Evolutionary conservation across 805 yeast genomes (phyloP), one percentile per base, ranked within the genome.

Genomic region (Zygotorulaspora florentina): DNA sequence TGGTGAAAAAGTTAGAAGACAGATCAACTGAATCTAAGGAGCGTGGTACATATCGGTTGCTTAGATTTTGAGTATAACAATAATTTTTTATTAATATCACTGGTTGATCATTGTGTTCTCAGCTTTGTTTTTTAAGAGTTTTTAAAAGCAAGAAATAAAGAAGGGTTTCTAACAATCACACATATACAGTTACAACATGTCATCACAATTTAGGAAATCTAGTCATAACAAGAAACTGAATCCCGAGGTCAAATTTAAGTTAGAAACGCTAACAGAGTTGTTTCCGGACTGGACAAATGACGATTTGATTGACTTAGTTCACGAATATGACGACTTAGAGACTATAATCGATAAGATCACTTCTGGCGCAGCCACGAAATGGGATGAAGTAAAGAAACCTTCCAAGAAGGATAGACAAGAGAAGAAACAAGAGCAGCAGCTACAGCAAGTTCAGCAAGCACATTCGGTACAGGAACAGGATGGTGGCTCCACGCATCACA

Each of bases 251-350:
- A 64, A 64, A 47, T 57, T 57, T 44, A 71, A 76, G 63, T 71
- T 79, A 48, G 68, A 68, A 43, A 79, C 85, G 30, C 77, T 91
- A 56, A 67, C 75, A 41, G 98, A 91, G 68, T 75, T 93, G 73
- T 90, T 93, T 71, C 96, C 97, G 36, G 96, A 87, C 63, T 93
- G 99, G 99, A 77, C 86, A 39, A 73, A 76, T 44, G 95, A 86
- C 25, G 99, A 93, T 64, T 79, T 93, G 62, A 69, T 74, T 38
- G 79, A 83, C 43, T 80, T 88, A 48, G 80, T 90, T 56, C 73
- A 74, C 47, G 98, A 93, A 68, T 78, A 83, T 52, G 74, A 81
- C 52, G 89, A 85, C 62, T 73, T 89, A 55, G 95, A 85, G 62
- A 75, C 78, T 36, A 87, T 93, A 53, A 83, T 87, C 53, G 90